Conservation (phyloP, 495 filamentous ascomycete species). For the Lophium mytilinum region DNA sequence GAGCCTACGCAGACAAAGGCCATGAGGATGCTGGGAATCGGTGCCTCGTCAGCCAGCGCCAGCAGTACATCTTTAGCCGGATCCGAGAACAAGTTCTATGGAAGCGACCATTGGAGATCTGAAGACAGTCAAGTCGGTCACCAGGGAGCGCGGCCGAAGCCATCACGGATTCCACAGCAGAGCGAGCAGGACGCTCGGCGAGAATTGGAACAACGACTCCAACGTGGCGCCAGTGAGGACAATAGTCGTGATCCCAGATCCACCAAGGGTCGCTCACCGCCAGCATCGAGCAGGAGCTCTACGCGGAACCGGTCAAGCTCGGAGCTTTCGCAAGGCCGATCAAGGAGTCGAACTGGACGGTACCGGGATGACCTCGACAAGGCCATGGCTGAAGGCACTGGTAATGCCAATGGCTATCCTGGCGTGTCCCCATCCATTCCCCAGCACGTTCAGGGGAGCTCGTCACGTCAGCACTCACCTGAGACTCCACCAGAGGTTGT, state of each 20-base stretch:
- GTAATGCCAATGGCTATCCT: slow-evolving; percentile 10
- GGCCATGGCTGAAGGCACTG: slow-evolving; percentile 32
- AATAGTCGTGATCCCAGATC: slow-evolving; percentile 9
- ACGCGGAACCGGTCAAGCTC: slow-evolving; percentile 34
- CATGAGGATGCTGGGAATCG: slow-evolving; percentile 65
- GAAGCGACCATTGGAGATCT: slow-evolving; percentile 40
- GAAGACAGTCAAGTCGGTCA: slow-evolving; percentile 39
- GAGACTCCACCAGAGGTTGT: slow-evolving; percentile 9
- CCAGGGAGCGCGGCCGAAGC: slow-evolving; percentile 28
- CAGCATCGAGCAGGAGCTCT: slow-evolving; percentile 25
- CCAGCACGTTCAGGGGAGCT: slow-evolving; percentile 12
- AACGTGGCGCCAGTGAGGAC: slow-evolving; percentile 14
- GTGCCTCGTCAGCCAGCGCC: slow-evolving; percentile 30
- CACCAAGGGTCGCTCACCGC: slow-evolving; percentile 18
- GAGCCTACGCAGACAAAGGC: slow-evolving; percentile 49
- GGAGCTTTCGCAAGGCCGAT: slow-evolving; percentile 31
- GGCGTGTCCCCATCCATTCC: slow-evolving; percentile 22
- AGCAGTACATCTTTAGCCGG: slow-evolving; percentile 41
- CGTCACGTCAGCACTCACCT: slow-evolving; percentile 12
- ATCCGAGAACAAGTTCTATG: slow-evolving; percentile 8
- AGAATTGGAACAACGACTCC: slow-evolving; percentile 21
- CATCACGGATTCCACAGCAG: slow-evolving; percentile 32
- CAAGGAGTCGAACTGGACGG: slow-evolving; percentile 30
- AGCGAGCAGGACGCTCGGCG: slow-evolving; percentile 27
- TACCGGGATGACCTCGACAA: slow-evolving; percentile 37